These are phyloP conservation scores for Geotrichum klebahnii DNA, from an alignment of 1,139 yeast species.

Conservation along the genomic window DNA sequence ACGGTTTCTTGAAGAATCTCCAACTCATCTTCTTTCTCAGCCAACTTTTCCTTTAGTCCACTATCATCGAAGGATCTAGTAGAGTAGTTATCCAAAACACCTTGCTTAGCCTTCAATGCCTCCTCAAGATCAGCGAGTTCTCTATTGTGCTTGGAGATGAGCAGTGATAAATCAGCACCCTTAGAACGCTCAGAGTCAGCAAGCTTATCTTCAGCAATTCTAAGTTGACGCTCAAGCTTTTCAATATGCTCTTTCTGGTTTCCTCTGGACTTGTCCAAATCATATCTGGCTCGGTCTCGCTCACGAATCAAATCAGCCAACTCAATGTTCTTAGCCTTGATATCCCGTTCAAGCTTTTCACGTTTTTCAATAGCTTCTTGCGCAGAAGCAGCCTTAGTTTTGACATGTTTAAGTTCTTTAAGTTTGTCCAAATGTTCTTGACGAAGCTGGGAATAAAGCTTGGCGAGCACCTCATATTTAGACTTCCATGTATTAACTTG, in stretches of 20 bases:
- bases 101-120: conserved; percentile 40
- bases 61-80: conserved; percentile 32
- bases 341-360: conserved; percentile 76
- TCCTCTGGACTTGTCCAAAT: conserved; percentile 68
- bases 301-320: conserved; percentile 86
- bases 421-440: conserved; percentile 84
- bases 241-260: conserved; percentile 66
- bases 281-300: conserved; percentile 83
- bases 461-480: conserved; percentile 86
- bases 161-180: conserved; percentile 58
- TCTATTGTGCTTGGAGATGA: conserved; percentile 59
- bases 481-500: conserved; percentile 77
- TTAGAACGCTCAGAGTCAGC: conserved; percentile 64
- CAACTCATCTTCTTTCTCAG: conserved; percentile 71
- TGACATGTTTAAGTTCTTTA: conserved; percentile 75
- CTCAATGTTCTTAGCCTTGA: conserved; percentile 81
- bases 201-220: conserved; percentile 58
- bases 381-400: conserved; percentile 87
- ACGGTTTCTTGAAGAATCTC: conserved; percentile 72
- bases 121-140: conserved; percentile 42
- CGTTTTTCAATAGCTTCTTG: conserved; percentile 86
- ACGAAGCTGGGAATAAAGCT: conserved; percentile 82
- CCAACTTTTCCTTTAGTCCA: conserved; percentile 49
- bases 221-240: conserved; percentile 59
- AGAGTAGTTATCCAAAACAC: conserved; percentile 34